Conservation (phyloP, 1,284 basidiomycete species). For the Leccinum griseonigrum region DNA sequence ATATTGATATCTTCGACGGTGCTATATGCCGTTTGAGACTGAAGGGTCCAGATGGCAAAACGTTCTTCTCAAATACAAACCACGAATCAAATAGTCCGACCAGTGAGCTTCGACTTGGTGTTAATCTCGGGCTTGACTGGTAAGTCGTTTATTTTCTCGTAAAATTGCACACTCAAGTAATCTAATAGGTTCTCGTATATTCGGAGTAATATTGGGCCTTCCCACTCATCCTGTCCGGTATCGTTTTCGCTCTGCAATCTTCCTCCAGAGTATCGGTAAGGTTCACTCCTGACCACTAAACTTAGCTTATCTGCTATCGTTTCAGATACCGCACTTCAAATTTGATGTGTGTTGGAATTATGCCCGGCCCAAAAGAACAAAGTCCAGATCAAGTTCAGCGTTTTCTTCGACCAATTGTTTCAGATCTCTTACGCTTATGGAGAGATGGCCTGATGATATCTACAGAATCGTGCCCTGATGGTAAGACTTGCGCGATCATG, state of each 20-base stretch:
- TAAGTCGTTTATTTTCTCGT: no score
- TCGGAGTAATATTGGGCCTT: neutral
- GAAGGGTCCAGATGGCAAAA: no score
- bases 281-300: no score
- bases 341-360: no score
- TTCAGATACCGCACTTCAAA: neutral
- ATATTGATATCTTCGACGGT: neutral
- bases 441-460: constrained; percentile 7
- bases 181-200: neutral
- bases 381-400: constrained; percentile 31
- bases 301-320: no score
- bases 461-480: no score
- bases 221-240: neutral
- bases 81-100: no score
- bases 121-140: neutral
- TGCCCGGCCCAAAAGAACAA: constrained; percentile 6
- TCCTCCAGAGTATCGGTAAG: neutral
- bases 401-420: constrained; percentile 29
- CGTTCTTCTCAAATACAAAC: no score
- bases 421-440: constrained; percentile 21
- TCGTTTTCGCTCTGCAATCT: neutral
- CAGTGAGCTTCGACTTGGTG: neutral
- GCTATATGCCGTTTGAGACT: neutral
- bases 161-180: no score
- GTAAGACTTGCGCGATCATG: no score